phyloP scores from a whole-genome alignment of 306 rosid genomes.

The Begonia masoniana region DNA sequence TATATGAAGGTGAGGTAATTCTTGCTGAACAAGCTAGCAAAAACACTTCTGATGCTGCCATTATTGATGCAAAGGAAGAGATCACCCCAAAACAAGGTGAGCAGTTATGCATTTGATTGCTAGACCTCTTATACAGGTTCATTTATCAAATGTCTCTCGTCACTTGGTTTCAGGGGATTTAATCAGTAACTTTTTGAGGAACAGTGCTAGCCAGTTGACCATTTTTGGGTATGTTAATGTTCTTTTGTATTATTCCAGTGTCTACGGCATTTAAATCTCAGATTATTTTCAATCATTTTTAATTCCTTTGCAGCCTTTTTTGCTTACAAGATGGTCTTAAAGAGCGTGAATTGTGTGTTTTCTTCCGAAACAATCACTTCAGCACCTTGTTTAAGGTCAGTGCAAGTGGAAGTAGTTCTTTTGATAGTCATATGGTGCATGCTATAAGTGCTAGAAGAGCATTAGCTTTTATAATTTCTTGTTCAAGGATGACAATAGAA shows the following conservation, averaged over 20 bases:
- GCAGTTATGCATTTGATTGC: constrained; percentile 15
- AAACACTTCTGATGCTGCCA: constrained; percentile 30
- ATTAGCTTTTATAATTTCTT: constrained; percentile 10
- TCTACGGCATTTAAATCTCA: too few species aligned
- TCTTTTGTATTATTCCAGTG: too few species aligned
- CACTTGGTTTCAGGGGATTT: constrained; percentile 60
- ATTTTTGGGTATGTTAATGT: constrained; percentile 48
- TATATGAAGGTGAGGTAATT: constrained; percentile 87
- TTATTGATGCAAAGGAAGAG: constrained; percentile 36
- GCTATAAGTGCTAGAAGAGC: not conserved
- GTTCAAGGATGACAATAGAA: constrained; percentile 7
- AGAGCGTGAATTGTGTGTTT: constrained; percentile 90
- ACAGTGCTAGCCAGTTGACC: constrained; percentile 89
- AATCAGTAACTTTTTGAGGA: constrained; percentile 70
- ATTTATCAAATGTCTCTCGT: constrained; percentile 8
- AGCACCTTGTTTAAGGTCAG: constrained; percentile 99
- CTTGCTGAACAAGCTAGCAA: constrained; percentile 81
- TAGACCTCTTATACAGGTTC: constrained; percentile 10
- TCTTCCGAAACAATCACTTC: constrained; percentile 97
- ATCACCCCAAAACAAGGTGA: constrained; percentile 70
- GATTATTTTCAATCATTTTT: not conserved
- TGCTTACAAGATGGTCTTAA: constrained; percentile 92
- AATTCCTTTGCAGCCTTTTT: constrained; percentile 64
- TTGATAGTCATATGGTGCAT: constrained; percentile 2
- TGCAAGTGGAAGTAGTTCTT: constrained; percentile 13